phyloP scores from a whole-genome alignment of 495 filamentous ascomycete genomes.

The Daldinia grandis region DNA sequence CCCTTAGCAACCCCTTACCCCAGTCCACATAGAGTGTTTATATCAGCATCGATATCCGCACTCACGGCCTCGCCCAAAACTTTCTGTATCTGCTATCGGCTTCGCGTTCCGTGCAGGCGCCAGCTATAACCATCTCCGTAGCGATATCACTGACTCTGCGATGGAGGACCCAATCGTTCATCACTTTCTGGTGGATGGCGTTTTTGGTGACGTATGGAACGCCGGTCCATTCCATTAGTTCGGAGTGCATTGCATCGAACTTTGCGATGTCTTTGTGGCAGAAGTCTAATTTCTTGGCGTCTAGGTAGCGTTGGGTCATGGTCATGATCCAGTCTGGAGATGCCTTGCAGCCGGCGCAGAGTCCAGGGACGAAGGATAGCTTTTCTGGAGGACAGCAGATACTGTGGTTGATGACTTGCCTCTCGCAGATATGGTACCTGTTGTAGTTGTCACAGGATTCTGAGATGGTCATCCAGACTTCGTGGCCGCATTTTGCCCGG shows the following conservation, averaged over 20 bases:
- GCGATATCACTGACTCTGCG: background rate
- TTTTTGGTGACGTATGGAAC: background rate
- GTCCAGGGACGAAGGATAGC: background rate
- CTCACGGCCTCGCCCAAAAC: background rate
- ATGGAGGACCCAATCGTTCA: background rate
- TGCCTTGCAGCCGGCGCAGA: slow-evolving; percentile 6
- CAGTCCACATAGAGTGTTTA: background rate
- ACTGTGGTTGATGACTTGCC: background rate
- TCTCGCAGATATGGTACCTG: background rate
- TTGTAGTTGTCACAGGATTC: background rate
- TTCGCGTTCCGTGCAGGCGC: background rate
- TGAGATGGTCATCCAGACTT: background rate
- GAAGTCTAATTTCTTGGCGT: background rate
- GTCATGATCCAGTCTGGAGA: background rate
- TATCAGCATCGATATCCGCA: background rate
- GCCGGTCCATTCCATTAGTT: background rate
- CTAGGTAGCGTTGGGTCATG: background rate
- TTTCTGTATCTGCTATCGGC: background rate
- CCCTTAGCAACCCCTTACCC: background rate
- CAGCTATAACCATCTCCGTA: background rate
- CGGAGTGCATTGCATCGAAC: slow-evolving; percentile 1
- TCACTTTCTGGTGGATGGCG: background rate
- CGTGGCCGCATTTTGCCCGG: background rate
- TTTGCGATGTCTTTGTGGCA: background rate
- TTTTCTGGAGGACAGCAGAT: background rate